Conservation (phyloP, 805 yeast genomes). For the Ogataea methylovora region DNA sequence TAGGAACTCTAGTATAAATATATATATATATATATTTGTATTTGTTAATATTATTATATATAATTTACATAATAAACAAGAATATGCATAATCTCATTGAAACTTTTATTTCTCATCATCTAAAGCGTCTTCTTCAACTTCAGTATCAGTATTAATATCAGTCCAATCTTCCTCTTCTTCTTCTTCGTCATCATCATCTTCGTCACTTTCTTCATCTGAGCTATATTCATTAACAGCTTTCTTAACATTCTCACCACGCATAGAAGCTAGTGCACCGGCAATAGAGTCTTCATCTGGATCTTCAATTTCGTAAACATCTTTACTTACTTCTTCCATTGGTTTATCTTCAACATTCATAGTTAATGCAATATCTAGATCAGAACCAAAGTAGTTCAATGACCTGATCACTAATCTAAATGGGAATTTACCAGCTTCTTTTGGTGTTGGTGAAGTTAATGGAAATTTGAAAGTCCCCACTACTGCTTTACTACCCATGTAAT, state of each 20-base stretch:
- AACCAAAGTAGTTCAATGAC: constrained; percentile 74
- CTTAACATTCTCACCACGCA: constrained; percentile 55
- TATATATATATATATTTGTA: too few species aligned
- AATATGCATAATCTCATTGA: background rate
- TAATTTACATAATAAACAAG: too few species aligned
- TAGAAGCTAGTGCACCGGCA: constrained; percentile 67
- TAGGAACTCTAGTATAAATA: background rate
- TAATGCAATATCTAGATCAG: constrained; percentile 68
- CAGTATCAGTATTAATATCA: constrained; percentile 59
- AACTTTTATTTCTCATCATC: constrained; percentile 1
- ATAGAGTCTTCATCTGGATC: constrained; percentile 70
- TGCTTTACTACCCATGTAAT: constrained; percentile 36
- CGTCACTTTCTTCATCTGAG: constrained; percentile 17
- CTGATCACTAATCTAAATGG: constrained; percentile 66
- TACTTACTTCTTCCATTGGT: constrained; percentile 34
- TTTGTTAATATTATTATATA: too few species aligned
- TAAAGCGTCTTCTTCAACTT: constrained; percentile 39
- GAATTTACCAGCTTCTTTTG: constrained; percentile 56
- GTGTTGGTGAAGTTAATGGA: constrained; percentile 69
- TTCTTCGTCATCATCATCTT: constrained; percentile 3
- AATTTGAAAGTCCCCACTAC: constrained; percentile 68
- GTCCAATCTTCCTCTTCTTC: constrained; percentile 27
- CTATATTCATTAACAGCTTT: constrained; percentile 24
- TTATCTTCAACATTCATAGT: constrained; percentile 62
- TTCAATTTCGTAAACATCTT: constrained; percentile 49